Conservation (phyloP, 1,139 yeast genomes). For the Suhomyces anneliseae region DNA sequence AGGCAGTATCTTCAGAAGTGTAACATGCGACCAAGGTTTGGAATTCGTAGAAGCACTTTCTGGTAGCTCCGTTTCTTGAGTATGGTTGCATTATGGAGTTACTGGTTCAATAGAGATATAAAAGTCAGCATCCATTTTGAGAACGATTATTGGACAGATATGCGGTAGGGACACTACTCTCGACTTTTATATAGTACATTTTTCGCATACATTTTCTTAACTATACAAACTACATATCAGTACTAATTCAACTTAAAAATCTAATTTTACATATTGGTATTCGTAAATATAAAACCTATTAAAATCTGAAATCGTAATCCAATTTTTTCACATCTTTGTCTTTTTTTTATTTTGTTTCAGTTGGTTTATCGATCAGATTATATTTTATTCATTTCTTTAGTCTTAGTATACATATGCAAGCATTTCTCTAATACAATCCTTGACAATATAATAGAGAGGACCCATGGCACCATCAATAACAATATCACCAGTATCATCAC, state of each 20-base stretch:
- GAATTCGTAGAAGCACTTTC: constrained; percentile 52
- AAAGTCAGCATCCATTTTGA: constrained; percentile 6
- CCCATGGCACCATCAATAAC: constrained; percentile 82
- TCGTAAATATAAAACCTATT: too few species aligned
- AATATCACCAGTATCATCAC: constrained; percentile 71
- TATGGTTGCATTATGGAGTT: constrained; percentile 44
- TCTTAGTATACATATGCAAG: constrained; percentile 62
- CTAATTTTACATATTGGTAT: too few species aligned
- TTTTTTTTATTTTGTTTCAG: background rate
- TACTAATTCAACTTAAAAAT: too few species aligned
- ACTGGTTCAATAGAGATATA: background rate
- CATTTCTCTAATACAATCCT: constrained; percentile 73
- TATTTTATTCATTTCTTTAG: background rate
- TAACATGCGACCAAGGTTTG: constrained; percentile 48
- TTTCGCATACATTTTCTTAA: too few species aligned
- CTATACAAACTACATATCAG: too few species aligned
- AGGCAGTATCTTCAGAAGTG: constrained; percentile 47
- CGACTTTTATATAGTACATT: too few species aligned
- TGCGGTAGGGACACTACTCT: constrained; percentile 6
- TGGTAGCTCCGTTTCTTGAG: constrained; percentile 51
- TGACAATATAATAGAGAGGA: constrained; percentile 74
- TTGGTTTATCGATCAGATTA: background rate
- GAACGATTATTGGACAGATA: constrained; percentile 9
- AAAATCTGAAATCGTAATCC: background rate
- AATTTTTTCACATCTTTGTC: background rate